Percentiles rank a stretch among this genome's conserved stretches.
Evolutionary conservation across 169 alveolate species (phyloP).

Genomic region (Haemoproteus tartakovskyi): DNA sequence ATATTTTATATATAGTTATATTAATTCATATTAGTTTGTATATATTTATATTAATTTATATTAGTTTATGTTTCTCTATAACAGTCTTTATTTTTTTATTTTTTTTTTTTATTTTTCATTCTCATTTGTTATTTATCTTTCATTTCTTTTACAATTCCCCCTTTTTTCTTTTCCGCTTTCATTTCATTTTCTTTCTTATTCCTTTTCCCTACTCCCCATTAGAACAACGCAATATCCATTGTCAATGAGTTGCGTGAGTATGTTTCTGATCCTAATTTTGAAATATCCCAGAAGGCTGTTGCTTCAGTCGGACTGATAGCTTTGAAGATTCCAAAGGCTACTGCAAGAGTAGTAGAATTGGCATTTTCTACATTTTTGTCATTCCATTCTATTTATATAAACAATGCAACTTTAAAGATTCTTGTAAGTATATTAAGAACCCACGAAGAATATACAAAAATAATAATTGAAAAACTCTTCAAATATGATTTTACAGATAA

Average conservation of each 20-base stretch:
- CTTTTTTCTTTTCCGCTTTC: too few relatives aligned
- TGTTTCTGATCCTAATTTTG: slow-evolving; percentile 91
- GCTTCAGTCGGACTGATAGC: slow-evolving; percentile 89
- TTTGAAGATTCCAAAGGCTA: slow-evolving; percentile 81
- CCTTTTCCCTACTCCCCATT: background rate
- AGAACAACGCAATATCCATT: slow-evolving; percentile 84
- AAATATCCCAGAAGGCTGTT: slow-evolving; percentile 88
- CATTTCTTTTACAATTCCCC: too few relatives aligned
- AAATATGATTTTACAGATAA: slow-evolving; percentile 67
- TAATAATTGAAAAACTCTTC: slow-evolving; percentile 65
- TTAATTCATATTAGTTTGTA: too few relatives aligned
- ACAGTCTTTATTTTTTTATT: too few relatives aligned
- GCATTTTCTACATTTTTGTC: slow-evolving; percentile 71
- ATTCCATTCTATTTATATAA: slow-evolving; percentile 74
- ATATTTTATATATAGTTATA: too few relatives aligned
- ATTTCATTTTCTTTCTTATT: background rate
- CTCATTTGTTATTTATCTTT: too few relatives aligned
- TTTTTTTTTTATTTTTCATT: too few relatives aligned
- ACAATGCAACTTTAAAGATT: slow-evolving; percentile 82
- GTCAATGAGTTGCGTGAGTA: slow-evolving; percentile 90
- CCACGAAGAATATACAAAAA: slow-evolving; percentile 81
- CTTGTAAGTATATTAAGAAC: slow-evolving; percentile 82
- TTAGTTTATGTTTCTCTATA: too few relatives aligned
- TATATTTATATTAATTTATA: too few relatives aligned
- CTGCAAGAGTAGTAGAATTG: slow-evolving; percentile 79